phyloP scores from a whole-genome alignment of 2,329 filamentous ascomycete species.

The Teratosphaeria viscida region DNA sequence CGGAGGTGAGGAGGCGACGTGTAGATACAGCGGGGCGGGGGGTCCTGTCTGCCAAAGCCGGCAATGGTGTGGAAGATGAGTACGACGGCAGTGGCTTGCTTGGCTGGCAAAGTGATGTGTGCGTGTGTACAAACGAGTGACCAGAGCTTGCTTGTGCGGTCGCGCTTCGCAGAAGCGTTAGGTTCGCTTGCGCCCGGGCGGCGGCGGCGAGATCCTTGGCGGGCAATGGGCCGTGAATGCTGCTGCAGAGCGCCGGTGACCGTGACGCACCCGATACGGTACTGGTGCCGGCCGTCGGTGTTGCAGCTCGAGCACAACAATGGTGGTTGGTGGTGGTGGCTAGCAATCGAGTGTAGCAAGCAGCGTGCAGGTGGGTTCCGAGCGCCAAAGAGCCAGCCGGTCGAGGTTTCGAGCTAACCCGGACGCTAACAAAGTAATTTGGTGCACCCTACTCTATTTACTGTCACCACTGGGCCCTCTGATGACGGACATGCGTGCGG shows the following conservation, averaged over 20 bases:
- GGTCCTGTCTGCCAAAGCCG: not conserved
- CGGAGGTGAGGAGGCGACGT: not conserved
- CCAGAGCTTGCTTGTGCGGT: slow-evolving; percentile 1
- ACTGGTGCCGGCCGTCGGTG: not conserved
- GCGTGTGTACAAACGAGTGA: not conserved
- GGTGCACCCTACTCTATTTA: not conserved
- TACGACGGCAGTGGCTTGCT: not conserved
- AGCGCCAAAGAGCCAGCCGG: not conserved
- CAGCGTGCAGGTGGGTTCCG: not conserved
- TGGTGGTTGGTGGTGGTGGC: not conserved
- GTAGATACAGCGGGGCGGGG: not conserved
- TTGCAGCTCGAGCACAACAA: not conserved
- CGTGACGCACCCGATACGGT: not conserved
- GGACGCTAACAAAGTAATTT: not conserved
- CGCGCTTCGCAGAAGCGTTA: slow-evolving; percentile 3
- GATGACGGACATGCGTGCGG: not conserved
- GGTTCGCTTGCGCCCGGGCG: not conserved
- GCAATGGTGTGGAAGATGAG: not conserved
- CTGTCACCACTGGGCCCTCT: not conserved
- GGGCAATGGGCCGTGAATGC: not conserved
- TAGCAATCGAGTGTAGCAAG: not conserved
- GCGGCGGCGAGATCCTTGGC: not conserved
- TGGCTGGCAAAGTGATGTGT: not conserved
- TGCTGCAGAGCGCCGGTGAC: not conserved
- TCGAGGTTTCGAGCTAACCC: not conserved